Percentiles rank a stretch among this genome's conserved stretches.
Evolutionary conservation across 352 stramenopile species (phyloP).

Genomic region (Phytophthora sojae): DNA sequence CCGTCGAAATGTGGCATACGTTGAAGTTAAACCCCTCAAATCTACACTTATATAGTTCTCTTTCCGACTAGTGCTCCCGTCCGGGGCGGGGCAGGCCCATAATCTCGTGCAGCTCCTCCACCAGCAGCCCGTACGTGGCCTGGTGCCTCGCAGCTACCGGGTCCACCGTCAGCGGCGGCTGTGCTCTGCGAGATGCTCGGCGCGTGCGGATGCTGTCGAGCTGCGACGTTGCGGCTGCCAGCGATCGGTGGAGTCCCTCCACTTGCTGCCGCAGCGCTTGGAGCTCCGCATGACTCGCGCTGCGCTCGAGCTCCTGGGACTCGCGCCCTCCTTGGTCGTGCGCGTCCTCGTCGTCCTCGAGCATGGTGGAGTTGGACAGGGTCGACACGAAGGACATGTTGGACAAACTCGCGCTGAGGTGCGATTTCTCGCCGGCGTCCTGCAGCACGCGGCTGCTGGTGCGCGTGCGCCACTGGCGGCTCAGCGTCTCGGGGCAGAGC

Average conservation of each 20-base stretch:
- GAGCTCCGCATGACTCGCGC: slow-evolving; percentile 50
- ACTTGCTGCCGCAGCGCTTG: slow-evolving; percentile 55
- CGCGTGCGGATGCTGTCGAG: slow-evolving; percentile 48
- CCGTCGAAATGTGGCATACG: slow-evolving; percentile 18
- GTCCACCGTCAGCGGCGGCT: slow-evolving; percentile 26
- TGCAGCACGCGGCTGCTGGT: slow-evolving; percentile 40
- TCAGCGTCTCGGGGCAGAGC: slow-evolving; percentile 55
- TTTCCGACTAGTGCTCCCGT: slow-evolving; percentile 16
- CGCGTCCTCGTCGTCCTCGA: slow-evolving; percentile 38
- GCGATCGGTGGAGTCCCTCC: slow-evolving; percentile 52
- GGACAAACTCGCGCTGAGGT: slow-evolving; percentile 41
- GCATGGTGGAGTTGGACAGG: slow-evolving; percentile 42
- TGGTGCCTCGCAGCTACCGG: slow-evolving; percentile 44
- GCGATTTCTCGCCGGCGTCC: slow-evolving; percentile 54
- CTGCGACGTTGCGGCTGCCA: slow-evolving; percentile 63
- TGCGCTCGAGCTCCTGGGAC: slow-evolving; percentile 27
- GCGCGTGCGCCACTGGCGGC: slow-evolving; percentile 30
- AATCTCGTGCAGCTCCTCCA: slow-evolving; percentile 78
- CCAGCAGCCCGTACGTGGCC: slow-evolving; percentile 52
- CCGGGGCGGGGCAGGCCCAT: slow-evolving; percentile 61
- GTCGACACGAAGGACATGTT: slow-evolving; percentile 52
- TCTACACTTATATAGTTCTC: slow-evolving; percentile 8
- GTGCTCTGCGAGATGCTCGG: slow-evolving; percentile 18
- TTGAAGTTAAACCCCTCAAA: slow-evolving; percentile 15
- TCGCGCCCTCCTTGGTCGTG: slow-evolving; percentile 13